Evolutionary conservation across 2,329 filamentous ascomycete genomes (phyloP).

Genomic region (Ceratocystis albifundus): DNA sequence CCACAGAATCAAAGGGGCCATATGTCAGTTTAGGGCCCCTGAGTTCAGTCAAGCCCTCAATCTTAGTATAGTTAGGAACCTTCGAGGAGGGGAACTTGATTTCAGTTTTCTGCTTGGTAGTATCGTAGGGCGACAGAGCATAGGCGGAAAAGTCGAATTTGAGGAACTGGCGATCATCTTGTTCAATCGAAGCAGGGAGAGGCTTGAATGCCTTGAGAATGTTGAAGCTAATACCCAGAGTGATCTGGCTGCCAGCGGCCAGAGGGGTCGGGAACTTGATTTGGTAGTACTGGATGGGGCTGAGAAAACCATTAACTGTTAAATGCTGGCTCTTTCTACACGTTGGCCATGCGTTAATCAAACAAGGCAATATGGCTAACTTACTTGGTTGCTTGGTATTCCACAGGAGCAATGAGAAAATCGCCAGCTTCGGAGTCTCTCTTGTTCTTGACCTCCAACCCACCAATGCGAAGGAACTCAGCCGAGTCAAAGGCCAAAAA

Average conservation of each 20-base stretch:
- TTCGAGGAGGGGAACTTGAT: slow-evolving; percentile 71
- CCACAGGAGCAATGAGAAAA: slow-evolving; percentile 59
- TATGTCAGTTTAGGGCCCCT: slow-evolving; percentile 80
- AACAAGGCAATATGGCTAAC: slow-evolving; percentile 24
- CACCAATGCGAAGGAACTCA: slow-evolving; percentile 66
- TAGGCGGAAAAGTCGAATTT: slow-evolving; percentile 79
- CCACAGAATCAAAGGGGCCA: slow-evolving; percentile 72
- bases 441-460: slow-evolving; percentile 84
- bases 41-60: slow-evolving; percentile 63
- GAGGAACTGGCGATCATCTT: slow-evolving; percentile 78
- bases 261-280: slow-evolving; percentile 69
- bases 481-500: slow-evolving; percentile 74
- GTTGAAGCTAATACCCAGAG: slow-evolving; percentile 76
- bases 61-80: slow-evolving; percentile 73
- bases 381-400: slow-evolving; percentile 50
- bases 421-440: slow-evolving; percentile 52
- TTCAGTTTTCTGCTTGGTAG: slow-evolving; percentile 92
- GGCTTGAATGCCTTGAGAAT: slow-evolving; percentile 67
- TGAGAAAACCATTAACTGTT: slow-evolving; percentile 30
- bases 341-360: background rate
- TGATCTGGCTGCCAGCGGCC: slow-evolving; percentile 64
- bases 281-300: slow-evolving; percentile 69
- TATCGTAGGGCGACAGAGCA: slow-evolving; percentile 69
- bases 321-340: slow-evolving; percentile 18
- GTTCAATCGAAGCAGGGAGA: slow-evolving; percentile 69